These are phyloP conservation scores for Globisporangium alternatum DNA, from an alignment of 352 stramenopile genomes.

Conservation along the genomic window DNA sequence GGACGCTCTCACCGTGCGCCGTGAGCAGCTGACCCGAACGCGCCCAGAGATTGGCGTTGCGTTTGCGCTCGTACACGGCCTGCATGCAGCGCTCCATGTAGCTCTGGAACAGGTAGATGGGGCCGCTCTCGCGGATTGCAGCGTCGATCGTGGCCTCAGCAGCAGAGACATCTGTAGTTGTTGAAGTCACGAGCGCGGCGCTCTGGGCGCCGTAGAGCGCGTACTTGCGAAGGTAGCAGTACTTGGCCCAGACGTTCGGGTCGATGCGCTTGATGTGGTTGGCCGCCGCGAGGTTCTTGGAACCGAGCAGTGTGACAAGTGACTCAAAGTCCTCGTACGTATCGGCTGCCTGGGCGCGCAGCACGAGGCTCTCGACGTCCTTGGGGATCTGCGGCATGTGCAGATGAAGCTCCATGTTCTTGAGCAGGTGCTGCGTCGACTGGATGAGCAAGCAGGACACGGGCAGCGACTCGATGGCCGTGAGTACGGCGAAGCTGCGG, in stretches of 20 bases:
- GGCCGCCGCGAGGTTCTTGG: slow-evolving; percentile 21
- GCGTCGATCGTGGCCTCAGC: slow-evolving; percentile 15
- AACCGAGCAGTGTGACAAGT: slow-evolving; percentile 19
- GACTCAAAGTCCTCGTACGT: slow-evolving; percentile 34
- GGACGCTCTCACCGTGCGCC: slow-evolving; percentile 28
- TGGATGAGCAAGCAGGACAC: slow-evolving; percentile 37
- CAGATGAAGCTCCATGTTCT: slow-evolving; percentile 23
- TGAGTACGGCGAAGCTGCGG: slow-evolving; percentile 22
- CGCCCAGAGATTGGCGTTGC: slow-evolving; percentile 24
- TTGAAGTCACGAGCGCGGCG: slow-evolving; percentile 22
- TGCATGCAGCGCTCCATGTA: slow-evolving; percentile 45
- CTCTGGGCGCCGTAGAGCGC: slow-evolving; percentile 40
- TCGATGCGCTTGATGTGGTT: slow-evolving; percentile 27
- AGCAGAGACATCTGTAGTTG: slow-evolving; percentile 11
- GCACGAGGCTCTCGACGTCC: slow-evolving; percentile 27
- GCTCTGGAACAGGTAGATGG: slow-evolving; percentile 38
- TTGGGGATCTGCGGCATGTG: slow-evolving; percentile 21
- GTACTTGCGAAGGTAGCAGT: slow-evolving; percentile 39
- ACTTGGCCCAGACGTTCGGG: slow-evolving; percentile 33
- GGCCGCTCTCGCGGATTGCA: slow-evolving; percentile 21
- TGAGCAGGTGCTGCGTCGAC: slow-evolving; percentile 35
- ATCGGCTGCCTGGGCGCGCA: slow-evolving; percentile 30
- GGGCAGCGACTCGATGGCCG: slow-evolving; percentile 28
- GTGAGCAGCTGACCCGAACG: slow-evolving; percentile 29
- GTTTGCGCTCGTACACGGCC: slow-evolving; percentile 32